A percentile compares a stretch with the other conserved stretches of the same genome.
These are phyloP conservation scores for Candolleomyces eurysporus DNA, from an alignment of 768 basidiomycete species.

Conservation along the genomic window DNA sequence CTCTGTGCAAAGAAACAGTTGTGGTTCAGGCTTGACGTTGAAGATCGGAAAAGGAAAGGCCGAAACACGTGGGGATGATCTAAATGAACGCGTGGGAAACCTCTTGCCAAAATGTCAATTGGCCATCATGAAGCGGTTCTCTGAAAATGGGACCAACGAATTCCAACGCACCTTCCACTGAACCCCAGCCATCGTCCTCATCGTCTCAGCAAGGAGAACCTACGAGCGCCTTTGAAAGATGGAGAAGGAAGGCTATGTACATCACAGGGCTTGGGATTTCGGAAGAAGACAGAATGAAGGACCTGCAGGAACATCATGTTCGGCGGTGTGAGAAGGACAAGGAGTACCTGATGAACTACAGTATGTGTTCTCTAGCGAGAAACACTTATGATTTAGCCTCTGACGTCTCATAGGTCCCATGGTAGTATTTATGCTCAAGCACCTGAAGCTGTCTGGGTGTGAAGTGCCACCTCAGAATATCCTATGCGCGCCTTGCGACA, in stretches of 20 bases:
- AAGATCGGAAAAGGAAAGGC: no score
- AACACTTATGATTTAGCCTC: not conserved
- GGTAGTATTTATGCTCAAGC: slow-evolving; percentile 89
- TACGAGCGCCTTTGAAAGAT: slow-evolving; percentile 44
- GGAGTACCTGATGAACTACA: slow-evolving; percentile 62
- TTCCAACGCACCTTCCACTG: not conserved
- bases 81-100: no score
- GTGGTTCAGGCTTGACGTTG: no score
- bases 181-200: not conserved
- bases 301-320: slow-evolving; percentile 35
- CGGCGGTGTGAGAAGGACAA: slow-evolving; percentile 68
- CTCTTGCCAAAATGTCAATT: not conserved
- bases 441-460: slow-evolving; percentile 75
- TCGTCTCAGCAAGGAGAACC: slow-evolving; percentile 19
- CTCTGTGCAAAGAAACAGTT: no score
- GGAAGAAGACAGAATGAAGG: slow-evolving; percentile 42
- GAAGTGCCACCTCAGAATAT: slow-evolving; percentile 71
- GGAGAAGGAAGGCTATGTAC: slow-evolving; percentile 44
- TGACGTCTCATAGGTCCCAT: slow-evolving; percentile 61
- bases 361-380: slow-evolving; percentile 41
- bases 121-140: not conserved
- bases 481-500: slow-evolving; percentile 82
- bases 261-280: slow-evolving; percentile 49
- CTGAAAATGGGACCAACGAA: not conserved
- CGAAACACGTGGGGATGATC: no score